Base-by-base conservation (phyloP, 176 grass and related monocot genomes). In the Chrysopogon serrulatus region DNA sequence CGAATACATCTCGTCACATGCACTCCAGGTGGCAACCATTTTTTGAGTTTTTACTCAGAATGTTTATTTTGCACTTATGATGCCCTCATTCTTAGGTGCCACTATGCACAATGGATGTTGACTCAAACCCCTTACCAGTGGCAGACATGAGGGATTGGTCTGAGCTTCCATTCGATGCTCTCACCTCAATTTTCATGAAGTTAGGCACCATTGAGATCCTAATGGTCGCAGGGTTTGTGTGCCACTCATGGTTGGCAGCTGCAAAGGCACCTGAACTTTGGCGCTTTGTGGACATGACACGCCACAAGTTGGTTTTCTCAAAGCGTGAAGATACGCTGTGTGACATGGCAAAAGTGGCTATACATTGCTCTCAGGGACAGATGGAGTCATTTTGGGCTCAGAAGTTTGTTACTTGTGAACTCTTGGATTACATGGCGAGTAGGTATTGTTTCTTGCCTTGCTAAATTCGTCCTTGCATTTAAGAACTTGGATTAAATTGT, bases 361-460 rank as follows among this genome's bases (percentile, higher is more conserved):
- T 80, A 16, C 24, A 86, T 80, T 57, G 77, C 4, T 86, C 76
- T 14, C 33, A 30, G 4, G 84, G 76, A 18, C n/a, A 18, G 54
- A 79, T 80, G 68, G 76, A 80, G 3, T 86, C 76, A 41, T 86
- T 86, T 68, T 74, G 77, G 84, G 84, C 84, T 54, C 77, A 80
- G 68, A 73, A 73, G 57, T 80, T 80, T 30, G 68, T 86, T 34
- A 80, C 24, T 30, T 2, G 1, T 47, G 68, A 86, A 18, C 77
- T 86, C 40, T 71, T 86, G 12, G 65, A 78, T 68, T 85, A 85
- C 64, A 85, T 85, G 19, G 74, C 28, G 8, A 70, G 2, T 26
- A 85, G 83, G 83, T 78, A 59, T 59, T 77, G 34, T 59, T 68
- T 59, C 42, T 75, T 33, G 15, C 30, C 6, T 24, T 51, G 35